A percentile compares a stretch with the other conserved stretches of the same genome.
Conservation (phyloP, 768 basidiomycete genomes). For the Boletus pseudo-olivaceus region DNA sequence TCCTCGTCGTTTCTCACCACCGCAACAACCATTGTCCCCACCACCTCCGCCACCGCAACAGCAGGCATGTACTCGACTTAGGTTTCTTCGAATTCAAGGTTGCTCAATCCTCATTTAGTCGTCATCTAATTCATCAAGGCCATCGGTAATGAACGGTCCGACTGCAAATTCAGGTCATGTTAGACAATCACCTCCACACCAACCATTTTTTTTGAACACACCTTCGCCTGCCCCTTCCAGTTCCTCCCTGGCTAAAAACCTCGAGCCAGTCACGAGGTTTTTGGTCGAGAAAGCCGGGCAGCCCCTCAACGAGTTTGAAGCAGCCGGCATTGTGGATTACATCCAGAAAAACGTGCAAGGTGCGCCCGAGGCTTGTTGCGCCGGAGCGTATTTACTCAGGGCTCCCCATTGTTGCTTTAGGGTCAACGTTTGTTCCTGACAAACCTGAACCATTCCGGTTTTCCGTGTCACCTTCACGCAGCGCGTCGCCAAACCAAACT, state of each 20-base stretch:
- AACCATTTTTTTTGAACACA: slow-evolving; percentile 18
- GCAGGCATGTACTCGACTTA: slow-evolving; percentile 26
- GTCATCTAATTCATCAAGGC: slow-evolving; percentile 17
- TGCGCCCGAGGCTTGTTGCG: slow-evolving; percentile 22
- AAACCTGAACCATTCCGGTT: slow-evolving; percentile 62
- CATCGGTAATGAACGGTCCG: slow-evolving; percentile 15
- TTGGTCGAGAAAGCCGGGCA: slow-evolving; percentile 45
- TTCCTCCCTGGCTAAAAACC: slow-evolving; percentile 38
- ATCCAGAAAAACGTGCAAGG: slow-evolving; percentile 51
- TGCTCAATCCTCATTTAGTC: slow-evolving; percentile 25
- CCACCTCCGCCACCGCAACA: slow-evolving; percentile 21
- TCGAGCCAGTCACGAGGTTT: slow-evolving; percentile 48
- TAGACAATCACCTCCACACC: slow-evolving; percentile 11
- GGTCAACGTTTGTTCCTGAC: slow-evolving; percentile 29
- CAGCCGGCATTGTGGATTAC: slow-evolving; percentile 52
- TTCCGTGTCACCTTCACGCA: slow-evolving; percentile 39
- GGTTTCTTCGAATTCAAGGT: slow-evolving; percentile 16
- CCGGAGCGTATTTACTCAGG: slow-evolving; percentile 14
- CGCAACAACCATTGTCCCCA: slow-evolving; percentile 19
- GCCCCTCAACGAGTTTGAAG: slow-evolving; percentile 49
- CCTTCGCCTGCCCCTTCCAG: slow-evolving; percentile 13
- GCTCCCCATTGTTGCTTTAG: slow-evolving; percentile 13
- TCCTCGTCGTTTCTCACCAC: slow-evolving; percentile 22
- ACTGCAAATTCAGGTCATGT: slow-evolving; percentile 9
- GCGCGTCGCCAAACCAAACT: slow-evolving; percentile 22